These are phyloP conservation scores for Trametes villosa DNA, from an alignment of 768 basidiomycete genomes.

Conservation along the genomic window DNA sequence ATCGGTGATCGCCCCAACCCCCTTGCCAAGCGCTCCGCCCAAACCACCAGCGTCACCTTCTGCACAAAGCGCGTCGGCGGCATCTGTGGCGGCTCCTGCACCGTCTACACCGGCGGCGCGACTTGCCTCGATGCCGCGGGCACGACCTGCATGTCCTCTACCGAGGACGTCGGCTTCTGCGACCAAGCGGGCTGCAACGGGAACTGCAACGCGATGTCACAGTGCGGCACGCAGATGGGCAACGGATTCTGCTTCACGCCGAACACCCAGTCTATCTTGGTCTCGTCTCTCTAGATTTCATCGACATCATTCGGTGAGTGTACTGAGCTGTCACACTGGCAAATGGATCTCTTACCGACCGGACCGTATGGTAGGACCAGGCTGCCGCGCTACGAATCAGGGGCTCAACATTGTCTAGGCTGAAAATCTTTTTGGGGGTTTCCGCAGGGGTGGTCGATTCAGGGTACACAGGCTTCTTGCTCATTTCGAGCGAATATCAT, in stretches of 20 bases:
- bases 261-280: slow-evolving; percentile 33
- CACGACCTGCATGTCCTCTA: slow-evolving; percentile 39
- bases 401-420: too few species aligned
- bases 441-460: too few species aligned
- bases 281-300: neutral
- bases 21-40: slow-evolving; percentile 22
- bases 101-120: slow-evolving; percentile 36
- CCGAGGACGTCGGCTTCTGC: slow-evolving; percentile 38
- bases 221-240: slow-evolving; percentile 34
- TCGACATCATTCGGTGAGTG: too few species aligned
- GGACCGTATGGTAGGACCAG: too few species aligned
- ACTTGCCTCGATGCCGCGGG: slow-evolving; percentile 34
- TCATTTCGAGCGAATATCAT: too few species aligned
- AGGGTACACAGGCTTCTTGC: too few species aligned
- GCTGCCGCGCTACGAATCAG: too few species aligned
- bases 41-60: slow-evolving; percentile 35
- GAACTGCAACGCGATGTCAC: slow-evolving; percentile 31
- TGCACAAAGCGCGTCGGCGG: slow-evolving; percentile 29
- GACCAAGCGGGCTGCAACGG: slow-evolving; percentile 30
- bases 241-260: slow-evolving; percentile 39
- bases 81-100: slow-evolving; percentile 40
- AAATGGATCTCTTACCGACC: too few species aligned
- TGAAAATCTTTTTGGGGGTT: too few species aligned
- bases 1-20: slow-evolving; percentile 29
- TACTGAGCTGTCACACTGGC: too few species aligned